A percentile compares a stretch with the other conserved stretches of the same genome.
Evolutionary conservation across 2,329 filamentous ascomycete species (phyloP).

Genomic region (Phialophora macrospora): DNA sequence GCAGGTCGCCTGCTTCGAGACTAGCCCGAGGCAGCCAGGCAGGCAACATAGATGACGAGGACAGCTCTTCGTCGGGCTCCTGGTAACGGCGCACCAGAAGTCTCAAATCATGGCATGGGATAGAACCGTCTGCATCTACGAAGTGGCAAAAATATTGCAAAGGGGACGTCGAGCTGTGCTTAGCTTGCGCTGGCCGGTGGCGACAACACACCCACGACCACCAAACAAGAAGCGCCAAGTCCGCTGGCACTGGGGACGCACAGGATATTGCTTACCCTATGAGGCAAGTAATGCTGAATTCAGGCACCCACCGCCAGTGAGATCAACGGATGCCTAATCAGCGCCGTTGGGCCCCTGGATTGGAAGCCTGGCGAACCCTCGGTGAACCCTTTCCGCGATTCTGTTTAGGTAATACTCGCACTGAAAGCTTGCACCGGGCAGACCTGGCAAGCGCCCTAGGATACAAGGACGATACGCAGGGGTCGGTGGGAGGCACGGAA

Average conservation of each 20-base stretch:
- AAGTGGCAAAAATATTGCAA: background rate
- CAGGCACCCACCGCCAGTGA: background rate
- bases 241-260: too few species aligned
- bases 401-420: background rate
- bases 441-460: too few species aligned
- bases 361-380: background rate
- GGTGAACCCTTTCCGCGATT: background rate
- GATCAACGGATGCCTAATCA: background rate
- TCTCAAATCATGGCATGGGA: background rate
- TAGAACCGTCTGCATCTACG: background rate
- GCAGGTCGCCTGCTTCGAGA: background rate
- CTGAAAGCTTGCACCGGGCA: too few species aligned
- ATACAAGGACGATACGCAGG: too few species aligned
- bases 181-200: background rate
- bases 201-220: background rate
- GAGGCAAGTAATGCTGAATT: background rate
- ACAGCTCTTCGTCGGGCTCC: conserved; percentile 20
- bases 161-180: background rate
- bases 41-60: conserved; percentile 23
- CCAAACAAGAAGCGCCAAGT: too few species aligned
- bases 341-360: background rate
- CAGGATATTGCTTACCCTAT: background rate
- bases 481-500: too few species aligned
- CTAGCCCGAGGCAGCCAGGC: conserved; percentile 9
- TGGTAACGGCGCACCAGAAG: conserved; percentile 1